phyloP scores from a whole-genome alignment of 805 yeast species.

The Ogataea degrootiae region DNA sequence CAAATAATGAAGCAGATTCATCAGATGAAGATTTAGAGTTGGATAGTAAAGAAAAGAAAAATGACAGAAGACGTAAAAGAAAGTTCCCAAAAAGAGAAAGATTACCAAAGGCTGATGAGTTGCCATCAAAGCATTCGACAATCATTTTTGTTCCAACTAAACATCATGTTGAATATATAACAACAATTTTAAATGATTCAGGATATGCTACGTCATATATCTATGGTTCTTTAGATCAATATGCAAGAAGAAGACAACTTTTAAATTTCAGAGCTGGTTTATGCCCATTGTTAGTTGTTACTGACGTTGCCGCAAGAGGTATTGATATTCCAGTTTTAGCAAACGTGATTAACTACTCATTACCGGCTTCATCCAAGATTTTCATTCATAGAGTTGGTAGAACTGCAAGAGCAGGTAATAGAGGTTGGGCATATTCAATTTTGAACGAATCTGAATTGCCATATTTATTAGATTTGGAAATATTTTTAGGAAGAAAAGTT shows the following conservation, averaged over 20 bases:
- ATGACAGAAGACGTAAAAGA: conserved; percentile 26
- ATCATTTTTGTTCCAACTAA: conserved; percentile 94
- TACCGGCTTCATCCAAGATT: conserved; percentile 89
- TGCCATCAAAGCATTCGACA: conserved; percentile 84
- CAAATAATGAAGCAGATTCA: conserved; percentile 45
- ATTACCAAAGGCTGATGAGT: conserved; percentile 72
- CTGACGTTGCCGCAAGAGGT: conserved; percentile 99
- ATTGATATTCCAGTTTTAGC: conserved; percentile 96
- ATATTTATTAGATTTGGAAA: conserved; percentile 81
- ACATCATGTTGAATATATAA: conserved; percentile 93
- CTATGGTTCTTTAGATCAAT: conserved; percentile 93
- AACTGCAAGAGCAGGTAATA: conserved; percentile 98
- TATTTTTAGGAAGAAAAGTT: conserved; percentile 82
- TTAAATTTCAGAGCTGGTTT: conserved; percentile 80
- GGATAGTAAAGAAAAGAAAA: conserved; percentile 29
- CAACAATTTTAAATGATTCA: conserved; percentile 61
- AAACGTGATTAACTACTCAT: conserved; percentile 84
- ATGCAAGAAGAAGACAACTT: conserved; percentile 86
- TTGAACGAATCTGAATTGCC: conserved; percentile 84
- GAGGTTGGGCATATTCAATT: conserved; percentile 95
- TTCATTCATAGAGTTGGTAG: conserved; percentile 98
- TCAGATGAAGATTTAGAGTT: conserved; percentile 50
- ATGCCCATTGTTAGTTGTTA: conserved; percentile 85
- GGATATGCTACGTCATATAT: conserved; percentile 86
- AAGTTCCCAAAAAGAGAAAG: conserved; percentile 45